Evolutionary conservation across 23 red algal genomes (phyloP), one percentile per base, ranked within the genome.

Genomic region (Gracilaria gracilis): DNA sequence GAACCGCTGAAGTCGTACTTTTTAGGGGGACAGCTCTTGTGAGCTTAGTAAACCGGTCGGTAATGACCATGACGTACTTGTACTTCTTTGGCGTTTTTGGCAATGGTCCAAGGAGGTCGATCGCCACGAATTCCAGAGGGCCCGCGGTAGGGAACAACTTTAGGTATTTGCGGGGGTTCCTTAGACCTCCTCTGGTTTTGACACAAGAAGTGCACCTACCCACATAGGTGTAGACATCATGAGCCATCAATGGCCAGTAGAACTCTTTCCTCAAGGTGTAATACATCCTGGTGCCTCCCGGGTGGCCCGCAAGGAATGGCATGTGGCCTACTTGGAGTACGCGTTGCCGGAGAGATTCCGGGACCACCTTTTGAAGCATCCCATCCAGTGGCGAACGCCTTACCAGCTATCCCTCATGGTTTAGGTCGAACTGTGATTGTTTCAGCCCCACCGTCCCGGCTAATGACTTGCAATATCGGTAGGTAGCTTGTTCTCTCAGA

Each of bases 231-330:
- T 46, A 46, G 3, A 72, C 83, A 19, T 87, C 83, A 12, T 72
- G 38, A 20, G 83, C 83, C 64, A 47, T 73, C 11, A 24, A 27
- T 31, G 80, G 83, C 83, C 83, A 87, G 62, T 87, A 87, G 62
- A 42, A 87, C 4, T 57, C 6, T 32, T 5, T 44, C 32, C 42
- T 4, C 11, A 46, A 23, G 46, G 35, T 75, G 15, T 38, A 31
- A 32, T 32, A 75, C 13, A 75, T 8, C 44, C 32, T 55, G 9
- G 33, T 49, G 4, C 66, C 67, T 6, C 65, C 67, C 33, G 84
- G 65, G 57, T 87, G 66, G n/a, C 32, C 67, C 37, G 19, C 39
- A 16, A 55, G 33, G 34, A 58, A 57, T 17, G 66, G 20, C 4
- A 31, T 58, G 29, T 87, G 61, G 2, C 9, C 36, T 50, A 75